A percentile compares a stretch with the other conserved stretches of the same genome.
Conservation (phyloP, 345 rosid species). For the Conringia planisiliqua region DNA sequence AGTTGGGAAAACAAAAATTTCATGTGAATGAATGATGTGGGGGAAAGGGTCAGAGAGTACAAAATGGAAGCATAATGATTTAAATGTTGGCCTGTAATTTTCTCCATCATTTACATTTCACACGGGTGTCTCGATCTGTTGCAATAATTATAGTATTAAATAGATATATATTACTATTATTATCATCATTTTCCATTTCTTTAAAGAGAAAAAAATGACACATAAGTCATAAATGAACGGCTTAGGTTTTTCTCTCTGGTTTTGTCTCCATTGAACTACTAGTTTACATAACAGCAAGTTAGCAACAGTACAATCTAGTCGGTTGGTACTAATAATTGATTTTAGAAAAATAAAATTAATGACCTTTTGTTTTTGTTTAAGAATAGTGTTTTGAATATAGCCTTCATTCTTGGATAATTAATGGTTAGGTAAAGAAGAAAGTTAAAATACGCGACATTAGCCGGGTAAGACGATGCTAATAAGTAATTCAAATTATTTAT, state of each 20-base stretch:
- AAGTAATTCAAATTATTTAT: neutral
- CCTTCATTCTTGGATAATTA: slow-evolving; percentile 10
- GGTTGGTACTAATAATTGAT: slow-evolving; percentile 15
- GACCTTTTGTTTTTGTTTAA: neutral
- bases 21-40: neutral
- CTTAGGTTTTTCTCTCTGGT: slow-evolving; percentile 12
- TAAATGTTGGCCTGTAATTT: slow-evolving; percentile 17
- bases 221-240: slow-evolving; percentile 8
- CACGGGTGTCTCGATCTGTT: slow-evolving; percentile 23
- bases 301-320: slow-evolving; percentile 25
- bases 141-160: neutral
- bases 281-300: slow-evolving; percentile 3
- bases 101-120: slow-evolving; percentile 25
- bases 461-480: slow-evolving; percentile 14
- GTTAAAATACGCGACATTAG: neutral
- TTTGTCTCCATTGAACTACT: slow-evolving; percentile 24
- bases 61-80: slow-evolving; percentile 32
- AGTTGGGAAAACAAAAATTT: neutral
- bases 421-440: slow-evolving; percentile 1
- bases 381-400: slow-evolving; percentile 19
- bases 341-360: neutral
- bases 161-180: slow-evolving; percentile 1
- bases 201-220: slow-evolving; percentile 2
- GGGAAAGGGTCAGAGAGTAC: neutral
- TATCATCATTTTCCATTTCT: slow-evolving; percentile 14